A percentile compares a stretch with the other conserved stretches of the same genome.
Conservation (phyloP, 1,139 yeast species). For the Yarrowia galli region DNA sequence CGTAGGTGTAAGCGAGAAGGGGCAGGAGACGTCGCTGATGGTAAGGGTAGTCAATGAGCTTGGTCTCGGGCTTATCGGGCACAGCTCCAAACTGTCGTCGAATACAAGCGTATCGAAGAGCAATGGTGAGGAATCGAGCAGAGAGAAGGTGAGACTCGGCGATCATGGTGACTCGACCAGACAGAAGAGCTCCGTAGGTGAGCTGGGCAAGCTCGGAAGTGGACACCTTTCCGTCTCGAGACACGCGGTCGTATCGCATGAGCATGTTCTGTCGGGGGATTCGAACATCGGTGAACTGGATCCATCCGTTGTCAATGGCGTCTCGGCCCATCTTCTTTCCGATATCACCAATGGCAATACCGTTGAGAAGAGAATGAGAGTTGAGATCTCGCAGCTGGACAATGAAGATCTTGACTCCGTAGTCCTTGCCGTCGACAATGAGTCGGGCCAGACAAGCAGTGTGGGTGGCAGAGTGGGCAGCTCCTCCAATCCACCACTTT, state of each 20-base stretch:
- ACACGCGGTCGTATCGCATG: conserved; percentile 78
- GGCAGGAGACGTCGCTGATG: conserved; percentile 90
- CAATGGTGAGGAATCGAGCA: conserved; percentile 81
- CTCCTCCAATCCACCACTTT: conserved; percentile 99
- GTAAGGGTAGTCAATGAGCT: conserved; percentile 77
- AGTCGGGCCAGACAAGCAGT: conserved; percentile 81
- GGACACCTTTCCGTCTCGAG: conserved; percentile 69
- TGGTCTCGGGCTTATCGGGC: conserved; percentile 51
- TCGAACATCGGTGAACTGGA: conserved; percentile 80
- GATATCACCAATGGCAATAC: conserved; percentile 85
- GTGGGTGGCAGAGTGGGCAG: conserved; percentile 92
- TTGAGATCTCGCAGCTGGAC: conserved; percentile 82
- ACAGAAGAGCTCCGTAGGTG: conserved; percentile 83
- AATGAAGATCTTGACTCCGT: conserved; percentile 89
- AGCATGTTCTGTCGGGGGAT: conserved; percentile 86
- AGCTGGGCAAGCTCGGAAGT: conserved; percentile 82
- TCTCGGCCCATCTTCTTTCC: conserved; percentile 95
- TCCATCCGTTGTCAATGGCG: conserved; percentile 86
- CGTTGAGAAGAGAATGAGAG: conserved; percentile 72
- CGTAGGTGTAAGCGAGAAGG: conserved; percentile 77
- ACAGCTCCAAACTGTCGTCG: conserved; percentile 78
- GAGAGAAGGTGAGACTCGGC: conserved; percentile 81
- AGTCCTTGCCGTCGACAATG: conserved; percentile 80
- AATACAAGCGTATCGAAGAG: conserved; percentile 86
- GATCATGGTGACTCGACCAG: conserved; percentile 91